phyloP scores from a whole-genome alignment of 306 rosid genomes.

The Oemleria cerasiformis region DNA sequence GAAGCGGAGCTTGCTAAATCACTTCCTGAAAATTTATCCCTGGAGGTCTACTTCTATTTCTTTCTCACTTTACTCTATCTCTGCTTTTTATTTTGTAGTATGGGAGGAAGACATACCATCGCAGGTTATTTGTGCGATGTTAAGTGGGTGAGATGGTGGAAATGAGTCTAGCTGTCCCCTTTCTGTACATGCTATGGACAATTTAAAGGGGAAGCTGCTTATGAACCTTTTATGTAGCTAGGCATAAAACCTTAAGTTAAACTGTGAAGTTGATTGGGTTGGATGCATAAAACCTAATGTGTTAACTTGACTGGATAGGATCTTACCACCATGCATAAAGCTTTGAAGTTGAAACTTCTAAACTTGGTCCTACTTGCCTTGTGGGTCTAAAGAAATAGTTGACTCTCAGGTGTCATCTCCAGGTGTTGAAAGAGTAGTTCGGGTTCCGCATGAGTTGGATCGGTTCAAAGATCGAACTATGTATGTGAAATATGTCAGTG shows the following conservation, averaged over 20 bases:
- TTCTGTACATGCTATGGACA: constrained; percentile 4
- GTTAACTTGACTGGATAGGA: not conserved
- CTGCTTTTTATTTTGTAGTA: not conserved
- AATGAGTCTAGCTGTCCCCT: not conserved
- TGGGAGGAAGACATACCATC: constrained; percentile 9
- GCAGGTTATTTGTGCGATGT: not conserved
- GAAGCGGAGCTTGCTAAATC: constrained; percentile 74
- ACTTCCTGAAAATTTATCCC: constrained; percentile 71
- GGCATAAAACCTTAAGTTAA: not conserved
- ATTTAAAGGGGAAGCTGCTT: not conserved
- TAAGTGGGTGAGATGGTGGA: not conserved
- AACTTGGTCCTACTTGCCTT: not conserved
- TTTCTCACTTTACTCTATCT: not conserved
- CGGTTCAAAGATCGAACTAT: constrained; percentile 79
- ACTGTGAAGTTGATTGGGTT: not conserved
- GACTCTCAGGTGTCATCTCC: constrained; percentile 84
- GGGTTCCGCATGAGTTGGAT: constrained; percentile 75
- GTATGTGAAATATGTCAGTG: constrained; percentile 63
- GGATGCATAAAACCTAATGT: not conserved
- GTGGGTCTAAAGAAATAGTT: constrained; percentile 19
- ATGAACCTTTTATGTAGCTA: not conserved
- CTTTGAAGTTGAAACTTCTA: constrained; percentile 11
- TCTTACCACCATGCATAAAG: constrained; percentile 3
- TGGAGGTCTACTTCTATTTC: constrained; percentile 60
- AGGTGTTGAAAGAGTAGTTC: constrained; percentile 85